Conservation (phyloP, 2,329 filamentous ascomycete genomes). For the Aspergillus caelatus region DNA sequence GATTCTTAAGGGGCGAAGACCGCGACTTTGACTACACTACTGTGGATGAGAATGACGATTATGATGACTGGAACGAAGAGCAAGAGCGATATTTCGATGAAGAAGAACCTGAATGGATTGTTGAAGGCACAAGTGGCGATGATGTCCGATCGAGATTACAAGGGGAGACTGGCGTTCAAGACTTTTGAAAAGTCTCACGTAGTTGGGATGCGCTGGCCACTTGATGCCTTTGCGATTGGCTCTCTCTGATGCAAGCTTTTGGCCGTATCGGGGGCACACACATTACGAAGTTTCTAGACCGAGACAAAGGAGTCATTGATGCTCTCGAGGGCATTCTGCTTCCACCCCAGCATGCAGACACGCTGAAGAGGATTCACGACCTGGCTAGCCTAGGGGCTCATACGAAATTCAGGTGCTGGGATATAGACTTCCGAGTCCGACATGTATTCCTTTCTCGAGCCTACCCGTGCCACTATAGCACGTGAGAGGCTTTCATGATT, state of each 20-base stretch:
- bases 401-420: not conserved
- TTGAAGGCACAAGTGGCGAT: constrained; percentile 45
- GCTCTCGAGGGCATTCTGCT: not conserved
- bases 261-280: not conserved
- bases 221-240: not conserved
- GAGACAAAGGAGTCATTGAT: not conserved
- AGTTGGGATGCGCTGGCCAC: not conserved
- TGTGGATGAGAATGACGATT: constrained; percentile 73
- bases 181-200: constrained; percentile 57
- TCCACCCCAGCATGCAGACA: not conserved
- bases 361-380: not conserved
- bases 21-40: constrained; percentile 74
- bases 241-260: not conserved
- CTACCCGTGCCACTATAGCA: not conserved
- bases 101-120: constrained; percentile 71
- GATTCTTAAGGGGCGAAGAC: constrained; percentile 76
- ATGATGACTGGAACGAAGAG: constrained; percentile 66
- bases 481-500: not conserved
- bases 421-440: not conserved
- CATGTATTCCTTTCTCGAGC: not conserved
- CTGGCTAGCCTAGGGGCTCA: not conserved
- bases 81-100: constrained; percentile 81
- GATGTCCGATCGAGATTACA: constrained; percentile 30
- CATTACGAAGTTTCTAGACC: not conserved
- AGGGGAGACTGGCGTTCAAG: constrained; percentile 73